Conservation (phyloP, 441 rosid species). For the Gossypium aridum region DNA sequence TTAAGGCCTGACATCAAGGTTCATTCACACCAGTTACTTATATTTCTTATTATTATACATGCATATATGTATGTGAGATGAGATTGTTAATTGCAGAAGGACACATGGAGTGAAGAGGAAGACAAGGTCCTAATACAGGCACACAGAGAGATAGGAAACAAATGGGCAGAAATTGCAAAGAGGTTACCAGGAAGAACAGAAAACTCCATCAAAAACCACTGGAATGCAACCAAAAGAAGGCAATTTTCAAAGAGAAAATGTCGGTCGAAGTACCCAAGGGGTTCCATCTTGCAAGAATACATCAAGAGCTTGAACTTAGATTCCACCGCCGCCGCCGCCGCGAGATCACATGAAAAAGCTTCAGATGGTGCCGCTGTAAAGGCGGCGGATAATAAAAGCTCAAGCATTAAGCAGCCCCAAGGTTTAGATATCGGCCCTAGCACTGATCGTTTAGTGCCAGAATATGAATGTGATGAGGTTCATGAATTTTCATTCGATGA, state of each 20-base stretch:
- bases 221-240: conserved; percentile 96
- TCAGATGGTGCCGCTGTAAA: not conserved
- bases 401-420: conserved; percentile 3
- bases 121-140: conserved; percentile 68
- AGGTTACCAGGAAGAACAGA: conserved; percentile 91
- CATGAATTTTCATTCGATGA: conserved; percentile 63
- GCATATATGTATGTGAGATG: not conserved
- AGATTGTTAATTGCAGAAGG: conserved; percentile 43
- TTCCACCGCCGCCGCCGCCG: conserved; percentile 15
- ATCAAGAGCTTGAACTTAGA: conserved; percentile 72
- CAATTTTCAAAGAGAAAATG: conserved; percentile 79
- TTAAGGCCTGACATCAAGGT: conserved; percentile 88
- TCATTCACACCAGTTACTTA: not conserved
- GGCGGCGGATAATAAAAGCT: not conserved
- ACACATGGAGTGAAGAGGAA: conserved; percentile 87
- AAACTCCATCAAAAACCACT: conserved; percentile 92
- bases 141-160: conserved; percentile 81
- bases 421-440: conserved; percentile 12
- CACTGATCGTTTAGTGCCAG: conserved; percentile 28
- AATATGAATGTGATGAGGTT: conserved; percentile 33
- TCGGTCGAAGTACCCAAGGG: conserved; percentile 63
- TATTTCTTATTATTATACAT: not conserved
- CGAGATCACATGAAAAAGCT: conserved; percentile 20
- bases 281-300: conserved; percentile 82
- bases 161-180: conserved; percentile 97